phyloP scores from a whole-genome alignment of 495 filamentous ascomycete genomes.

The Daldinia concentrica region DNA sequence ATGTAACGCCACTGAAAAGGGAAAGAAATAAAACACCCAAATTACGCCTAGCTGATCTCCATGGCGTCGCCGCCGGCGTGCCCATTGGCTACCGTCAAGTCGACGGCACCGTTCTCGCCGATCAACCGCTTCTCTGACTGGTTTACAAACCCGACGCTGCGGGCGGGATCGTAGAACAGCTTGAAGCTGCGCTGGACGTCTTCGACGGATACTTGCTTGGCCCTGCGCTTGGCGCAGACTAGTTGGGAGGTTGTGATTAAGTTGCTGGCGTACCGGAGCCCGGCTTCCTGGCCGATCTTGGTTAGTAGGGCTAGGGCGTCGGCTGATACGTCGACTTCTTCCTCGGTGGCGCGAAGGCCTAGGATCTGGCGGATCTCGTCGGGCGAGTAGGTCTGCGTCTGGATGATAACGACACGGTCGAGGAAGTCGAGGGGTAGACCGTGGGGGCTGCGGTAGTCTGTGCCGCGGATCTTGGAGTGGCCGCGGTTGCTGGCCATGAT shows the following conservation, averaged over 20 bases:
- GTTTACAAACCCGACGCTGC: slow-evolving; percentile 89
- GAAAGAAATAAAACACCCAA: not conserved
- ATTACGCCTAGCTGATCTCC: slow-evolving; percentile 67
- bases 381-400: slow-evolving; percentile 84
- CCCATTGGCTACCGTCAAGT: slow-evolving; percentile 70
- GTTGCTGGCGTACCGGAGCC: slow-evolving; percentile 92
- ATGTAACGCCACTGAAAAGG: slow-evolving; percentile 40
- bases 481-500: slow-evolving; percentile 99
- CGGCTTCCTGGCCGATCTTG: slow-evolving; percentile 93
- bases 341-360: slow-evolving; percentile 89
- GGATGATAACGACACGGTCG: slow-evolving; percentile 94
- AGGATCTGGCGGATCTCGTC: slow-evolving; percentile 93
- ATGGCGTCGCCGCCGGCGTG: slow-evolving; percentile 70
- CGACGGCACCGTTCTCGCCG: slow-evolving; percentile 82
- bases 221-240: slow-evolving; percentile 78
- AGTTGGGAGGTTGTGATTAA: slow-evolving; percentile 93
- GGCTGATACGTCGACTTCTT: slow-evolving; percentile 89
- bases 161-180: slow-evolving; percentile 87
- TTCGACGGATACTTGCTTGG: slow-evolving; percentile 78
- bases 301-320: slow-evolving; percentile 91
- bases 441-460: slow-evolving; percentile 89
- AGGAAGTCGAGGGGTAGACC: slow-evolving; percentile 95
- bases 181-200: slow-evolving; percentile 94
- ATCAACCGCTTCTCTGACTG: slow-evolving; percentile 94
- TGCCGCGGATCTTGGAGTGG: slow-evolving; percentile 90